Percentiles rank a stretch among this genome's conserved stretches.
These are phyloP conservation scores for Gliomastix tumulicola DNA, from an alignment of 2,329 filamentous ascomycete species.

Conservation along the genomic window DNA sequence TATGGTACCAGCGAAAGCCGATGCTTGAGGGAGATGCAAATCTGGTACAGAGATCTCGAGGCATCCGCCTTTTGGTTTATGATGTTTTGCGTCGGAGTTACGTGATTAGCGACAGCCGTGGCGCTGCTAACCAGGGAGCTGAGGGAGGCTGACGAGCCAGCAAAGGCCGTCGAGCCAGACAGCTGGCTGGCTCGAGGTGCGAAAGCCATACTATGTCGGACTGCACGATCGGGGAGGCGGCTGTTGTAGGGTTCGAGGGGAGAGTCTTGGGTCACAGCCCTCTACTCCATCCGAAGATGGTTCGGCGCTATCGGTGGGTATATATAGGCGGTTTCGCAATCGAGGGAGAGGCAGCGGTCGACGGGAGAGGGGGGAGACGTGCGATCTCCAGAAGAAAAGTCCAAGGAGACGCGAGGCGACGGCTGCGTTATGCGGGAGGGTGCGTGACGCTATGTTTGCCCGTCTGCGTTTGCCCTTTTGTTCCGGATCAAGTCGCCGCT, in stretches of 20 bases:
- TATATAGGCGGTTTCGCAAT: too few species aligned
- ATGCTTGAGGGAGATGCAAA: constrained; percentile 78
- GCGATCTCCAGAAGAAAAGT: too few species aligned
- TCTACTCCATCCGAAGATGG: constrained; percentile 1
- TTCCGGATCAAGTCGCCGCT: too few species aligned
- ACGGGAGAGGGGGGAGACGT: too few species aligned
- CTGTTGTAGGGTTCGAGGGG: neutral
- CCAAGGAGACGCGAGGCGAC: too few species aligned
- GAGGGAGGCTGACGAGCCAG: constrained; percentile 45
- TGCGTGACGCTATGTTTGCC: too few species aligned
- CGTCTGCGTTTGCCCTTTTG: too few species aligned
- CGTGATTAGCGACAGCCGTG: constrained; percentile 48
- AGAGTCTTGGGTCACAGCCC: neutral
- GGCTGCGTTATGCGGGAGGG: too few species aligned
- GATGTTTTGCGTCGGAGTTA: constrained; percentile 81
- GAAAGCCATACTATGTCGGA: neutral
- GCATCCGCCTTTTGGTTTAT: constrained; percentile 96
- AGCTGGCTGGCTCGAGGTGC: constrained; percentile 53
- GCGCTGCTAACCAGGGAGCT: constrained; percentile 37
- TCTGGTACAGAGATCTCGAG: constrained; percentile 87
- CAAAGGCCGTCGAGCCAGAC: constrained; percentile 51
- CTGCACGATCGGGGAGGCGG: too few species aligned
- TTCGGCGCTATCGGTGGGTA: too few species aligned
- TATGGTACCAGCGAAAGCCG: constrained; percentile 76
- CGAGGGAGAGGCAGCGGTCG: too few species aligned